phyloP scores from a whole-genome alignment of 2,329 filamentous ascomycete species.

The Fusarium zealandicum region DNA sequence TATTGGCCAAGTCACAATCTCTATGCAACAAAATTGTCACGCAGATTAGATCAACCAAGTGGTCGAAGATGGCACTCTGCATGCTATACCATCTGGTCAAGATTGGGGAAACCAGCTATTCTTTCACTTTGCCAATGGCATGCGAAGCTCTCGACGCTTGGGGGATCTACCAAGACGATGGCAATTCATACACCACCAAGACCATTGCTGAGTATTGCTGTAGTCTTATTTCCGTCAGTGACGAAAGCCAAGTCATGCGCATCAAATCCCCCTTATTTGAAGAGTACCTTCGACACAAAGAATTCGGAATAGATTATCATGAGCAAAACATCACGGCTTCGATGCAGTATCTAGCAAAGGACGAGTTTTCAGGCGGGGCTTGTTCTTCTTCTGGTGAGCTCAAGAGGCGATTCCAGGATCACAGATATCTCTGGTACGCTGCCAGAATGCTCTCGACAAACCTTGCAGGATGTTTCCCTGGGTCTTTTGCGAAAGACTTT shows the following conservation, averaged over 20 bases:
- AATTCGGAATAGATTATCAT: neutral
- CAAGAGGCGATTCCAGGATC: neutral
- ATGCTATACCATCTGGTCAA: neutral
- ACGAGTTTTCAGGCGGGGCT: neutral
- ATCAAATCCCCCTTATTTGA: neutral
- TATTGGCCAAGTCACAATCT: neutral
- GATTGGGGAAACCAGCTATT: neutral
- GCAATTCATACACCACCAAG: neutral
- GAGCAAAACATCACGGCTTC: neutral
- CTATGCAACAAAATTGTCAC: neutral
- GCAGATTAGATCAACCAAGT: neutral
- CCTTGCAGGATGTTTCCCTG: neutral
- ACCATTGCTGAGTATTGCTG: neutral
- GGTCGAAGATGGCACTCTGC: neutral
- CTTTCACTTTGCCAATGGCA: neutral
- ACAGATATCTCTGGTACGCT: slow-evolving; percentile 10
- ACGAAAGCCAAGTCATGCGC: neutral
- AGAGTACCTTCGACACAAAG: neutral
- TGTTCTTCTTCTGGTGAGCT: neutral
- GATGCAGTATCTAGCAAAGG: neutral
- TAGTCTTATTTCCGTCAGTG: neutral
- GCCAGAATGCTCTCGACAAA: neutral
- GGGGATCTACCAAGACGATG: neutral
- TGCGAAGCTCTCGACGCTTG: neutral
- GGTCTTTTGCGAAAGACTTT: neutral